Evolutionary conservation across 352 stramenopile genomes (phyloP), one percentile per base, ranked within the genome.

Genomic region (Phytophthora citrophthora): DNA sequence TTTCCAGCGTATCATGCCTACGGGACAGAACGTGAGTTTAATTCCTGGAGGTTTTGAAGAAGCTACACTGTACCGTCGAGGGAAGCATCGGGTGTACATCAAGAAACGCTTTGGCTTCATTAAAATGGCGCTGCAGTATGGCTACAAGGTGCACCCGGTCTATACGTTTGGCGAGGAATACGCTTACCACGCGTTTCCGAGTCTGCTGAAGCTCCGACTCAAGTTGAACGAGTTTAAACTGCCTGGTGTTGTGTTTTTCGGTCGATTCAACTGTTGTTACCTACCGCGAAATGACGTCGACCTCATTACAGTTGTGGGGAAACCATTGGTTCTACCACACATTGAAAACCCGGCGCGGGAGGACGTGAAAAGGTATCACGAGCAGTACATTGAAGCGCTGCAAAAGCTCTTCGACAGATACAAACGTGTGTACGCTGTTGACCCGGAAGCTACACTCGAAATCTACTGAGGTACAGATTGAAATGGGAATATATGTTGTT

Each of bases 1-100:
- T 7, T 88, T 93, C 45, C 46, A 71, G 4, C 13, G 32, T 8
- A 49, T 91, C 36, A 86, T 89, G 79, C 54, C 49, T 3, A 55
- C 72, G 5, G 71, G 72, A 0, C 61, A 78, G 41, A 95, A 91
- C 70, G 50, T 94, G 58, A 75, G 71, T 24, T 61, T 98, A 20
- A 77, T 96, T 24, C 93, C 95, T 4, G 95, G 95, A 9, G 94
- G 95, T n/a, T 97, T 98, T 61, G 92, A 98, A 67, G 95, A 98
- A 68, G 93, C 93, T 7, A 97, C 94, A 24, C 59, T 98, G 13
- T 96, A 88, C 47, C 63, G 70, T 32, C 75, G 76, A 7, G 77
- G 77, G 4, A 77, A 84, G 32, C 93, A 98, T 67, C 83, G 91
- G 44, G 82, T 97, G 11, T 98, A 86, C 61, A 77, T 98, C 43